These are phyloP conservation scores for Stramenopiles sp. DNA, from an alignment of 352 stramenopile genomes.

Conservation along the genomic window DNA sequence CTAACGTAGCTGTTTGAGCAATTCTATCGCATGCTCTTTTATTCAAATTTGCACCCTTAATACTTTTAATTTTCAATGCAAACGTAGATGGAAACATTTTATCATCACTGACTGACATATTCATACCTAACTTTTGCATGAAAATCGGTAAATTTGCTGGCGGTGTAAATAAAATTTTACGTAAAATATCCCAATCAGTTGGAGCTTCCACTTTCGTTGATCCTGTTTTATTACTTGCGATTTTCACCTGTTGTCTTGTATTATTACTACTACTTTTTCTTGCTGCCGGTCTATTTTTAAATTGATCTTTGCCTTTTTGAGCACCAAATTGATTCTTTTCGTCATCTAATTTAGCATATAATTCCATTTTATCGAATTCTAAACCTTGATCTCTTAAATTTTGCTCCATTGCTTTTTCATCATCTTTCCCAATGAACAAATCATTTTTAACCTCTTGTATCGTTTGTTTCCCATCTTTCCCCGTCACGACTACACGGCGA, in stretches of 20 bases:
- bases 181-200: neutral
- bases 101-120: neutral
- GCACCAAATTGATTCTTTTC: neutral
- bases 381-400: neutral
- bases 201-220: neutral
- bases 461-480: conserved; percentile 29
- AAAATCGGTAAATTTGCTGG: neutral
- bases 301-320: neutral
- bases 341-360: neutral
- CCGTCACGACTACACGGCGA: conserved; percentile 37
- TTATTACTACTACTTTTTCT: neutral
- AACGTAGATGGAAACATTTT: neutral
- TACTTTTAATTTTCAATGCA: neutral
- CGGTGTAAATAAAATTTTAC: neutral
- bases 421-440: neutral
- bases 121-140: neutral
- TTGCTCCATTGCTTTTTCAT: neutral
- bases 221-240: neutral
- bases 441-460: conserved; percentile 16
- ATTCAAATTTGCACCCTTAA: neutral
- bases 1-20: neutral
- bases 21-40: no score
- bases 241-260: neutral
- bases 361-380: neutral
- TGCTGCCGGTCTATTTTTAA: neutral